phyloP scores from a whole-genome alignment of 2,329 filamentous ascomycete genomes.

The Ophiostoma sp. region DNA sequence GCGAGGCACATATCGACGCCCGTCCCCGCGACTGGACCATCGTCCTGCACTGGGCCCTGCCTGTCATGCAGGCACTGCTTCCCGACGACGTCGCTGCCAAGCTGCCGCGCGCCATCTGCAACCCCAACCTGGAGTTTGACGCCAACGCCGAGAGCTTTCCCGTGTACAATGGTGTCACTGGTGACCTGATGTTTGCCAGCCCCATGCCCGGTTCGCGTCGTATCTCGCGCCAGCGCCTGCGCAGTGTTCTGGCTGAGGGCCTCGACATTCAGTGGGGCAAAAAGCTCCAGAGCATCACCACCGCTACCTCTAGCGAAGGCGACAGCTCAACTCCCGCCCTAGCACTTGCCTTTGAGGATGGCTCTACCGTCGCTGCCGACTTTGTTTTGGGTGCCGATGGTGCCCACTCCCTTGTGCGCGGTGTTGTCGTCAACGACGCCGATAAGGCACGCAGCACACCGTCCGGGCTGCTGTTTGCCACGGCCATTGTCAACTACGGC shows the following conservation, averaged over 20 bases:
- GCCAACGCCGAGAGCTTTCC: constrained; percentile 37
- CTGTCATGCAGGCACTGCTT: constrained; percentile 39
- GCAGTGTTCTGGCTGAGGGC: constrained; percentile 37
- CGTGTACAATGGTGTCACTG: constrained; percentile 40
- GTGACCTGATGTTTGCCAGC: constrained; percentile 40
- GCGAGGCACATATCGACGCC: constrained; percentile 35
- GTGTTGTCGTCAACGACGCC: constrained; percentile 36
- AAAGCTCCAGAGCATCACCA: constrained; percentile 25
- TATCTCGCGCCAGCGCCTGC: constrained; percentile 39
- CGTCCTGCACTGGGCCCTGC: constrained; percentile 44
- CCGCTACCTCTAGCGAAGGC: not conserved
- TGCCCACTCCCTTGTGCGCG: constrained; percentile 35
- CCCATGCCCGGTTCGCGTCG: constrained; percentile 39
- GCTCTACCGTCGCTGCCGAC: constrained; percentile 31
- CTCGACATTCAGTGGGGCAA: constrained; percentile 40
- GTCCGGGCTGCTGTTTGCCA: constrained; percentile 38
- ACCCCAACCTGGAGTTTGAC: constrained; percentile 39
- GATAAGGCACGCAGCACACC: constrained; percentile 32
- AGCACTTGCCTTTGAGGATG: constrained; percentile 35
- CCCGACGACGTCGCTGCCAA: constrained; percentile 37
- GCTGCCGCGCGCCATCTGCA: constrained; percentile 39
- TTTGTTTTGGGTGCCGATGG: constrained; percentile 41
- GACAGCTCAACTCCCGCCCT: constrained; percentile 23
- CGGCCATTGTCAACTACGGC: constrained; percentile 32
- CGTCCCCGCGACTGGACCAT: constrained; percentile 44